Base-by-base conservation (phyloP, 305 asterid species). In the Striga hermonthica region DNA sequence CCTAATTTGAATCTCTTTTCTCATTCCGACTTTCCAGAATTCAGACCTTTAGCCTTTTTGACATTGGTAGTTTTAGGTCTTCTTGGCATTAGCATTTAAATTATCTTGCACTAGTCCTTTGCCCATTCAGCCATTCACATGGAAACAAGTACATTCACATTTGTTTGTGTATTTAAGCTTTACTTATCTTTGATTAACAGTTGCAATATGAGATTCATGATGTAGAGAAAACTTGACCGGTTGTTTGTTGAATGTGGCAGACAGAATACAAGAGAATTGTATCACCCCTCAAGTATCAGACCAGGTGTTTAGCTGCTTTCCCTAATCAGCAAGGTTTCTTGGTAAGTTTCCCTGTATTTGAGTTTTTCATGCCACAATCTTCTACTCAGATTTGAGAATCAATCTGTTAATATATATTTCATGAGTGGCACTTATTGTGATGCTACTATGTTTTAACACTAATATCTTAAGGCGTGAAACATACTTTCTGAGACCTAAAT, bases 311-410 rank as follows among this genome's bases (percentile, higher is more conserved):
- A 68, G 97, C 98, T 68, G 96, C 98, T 67, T 89, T 92, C 78
- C 98, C 98, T 59, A 95, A 92, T 77, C 90, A 92, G 75, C 96
- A 90, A 81, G 98, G 98, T 57, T 92, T 92, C 80, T 74, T 92
- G 76, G 97, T 92, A 76, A 82, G 91, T 78, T 70, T 59, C 49
- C 40, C 36, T 56, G 39, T 47, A 67, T 40, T 48, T 65, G 58
- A 40, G 58, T 45, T 9, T 71, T 43, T 14, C 15, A 11, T 22
- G 37, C n/a, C 1, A 13, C 12, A 7, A 8, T 36, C 39, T 62
- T 13, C 57, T 62, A 13, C 28, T 7, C 36, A 9, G 10, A 67
- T 22, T 22, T 22, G 31, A 1, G 31, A 22, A 22, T 22, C 31
- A 22, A 22, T 22, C 34, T 52, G 43, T 5, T 13, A 14, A n/a